phyloP scores from a whole-genome alignment of 1,284 basidiomycete species.

The Austroboletus novae-zelandiae region DNA sequence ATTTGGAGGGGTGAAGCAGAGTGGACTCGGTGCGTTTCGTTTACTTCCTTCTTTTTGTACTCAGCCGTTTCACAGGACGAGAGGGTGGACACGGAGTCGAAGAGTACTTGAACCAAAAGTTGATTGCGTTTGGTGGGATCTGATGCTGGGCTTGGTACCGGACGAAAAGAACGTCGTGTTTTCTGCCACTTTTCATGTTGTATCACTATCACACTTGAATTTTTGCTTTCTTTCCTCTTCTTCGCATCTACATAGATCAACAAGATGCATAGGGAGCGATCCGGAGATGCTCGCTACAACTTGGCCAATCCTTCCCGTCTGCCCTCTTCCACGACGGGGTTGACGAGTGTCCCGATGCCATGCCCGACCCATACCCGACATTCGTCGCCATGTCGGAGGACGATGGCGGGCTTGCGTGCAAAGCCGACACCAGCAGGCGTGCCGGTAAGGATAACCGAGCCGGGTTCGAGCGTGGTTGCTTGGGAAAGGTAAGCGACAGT shows the following conservation, averaged over 20 bases:
- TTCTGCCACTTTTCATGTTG: constrained; percentile 1
- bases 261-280: too few relatives aligned
- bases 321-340: constrained; percentile 69
- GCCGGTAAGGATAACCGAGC: constrained; percentile 80
- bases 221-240: not conserved
- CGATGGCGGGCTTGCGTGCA: constrained; percentile 65
- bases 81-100: constrained; percentile 82
- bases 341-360: constrained; percentile 73
- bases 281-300: constrained; percentile 3
- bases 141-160: constrained; percentile 18
- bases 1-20: constrained; percentile 93
- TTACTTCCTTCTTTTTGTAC: not conserved
- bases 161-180: not conserved
- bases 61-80: constrained; percentile 42
- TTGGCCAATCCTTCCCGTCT: constrained; percentile 6
- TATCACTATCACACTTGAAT: not conserved
- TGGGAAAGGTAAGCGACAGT: constrained; percentile 80
- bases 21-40: constrained; percentile 61
- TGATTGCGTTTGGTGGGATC: constrained; percentile 74
- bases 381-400: constrained; percentile 75
- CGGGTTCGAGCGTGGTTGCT: constrained; percentile 82
- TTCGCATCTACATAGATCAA: not conserved
- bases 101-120: constrained; percentile 81
- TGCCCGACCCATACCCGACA: constrained; percentile 63
- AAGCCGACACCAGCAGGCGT: constrained; percentile 80